Conservation (phyloP, 805 yeast species). For the Wickerhamomyces ciferrii region DNA sequence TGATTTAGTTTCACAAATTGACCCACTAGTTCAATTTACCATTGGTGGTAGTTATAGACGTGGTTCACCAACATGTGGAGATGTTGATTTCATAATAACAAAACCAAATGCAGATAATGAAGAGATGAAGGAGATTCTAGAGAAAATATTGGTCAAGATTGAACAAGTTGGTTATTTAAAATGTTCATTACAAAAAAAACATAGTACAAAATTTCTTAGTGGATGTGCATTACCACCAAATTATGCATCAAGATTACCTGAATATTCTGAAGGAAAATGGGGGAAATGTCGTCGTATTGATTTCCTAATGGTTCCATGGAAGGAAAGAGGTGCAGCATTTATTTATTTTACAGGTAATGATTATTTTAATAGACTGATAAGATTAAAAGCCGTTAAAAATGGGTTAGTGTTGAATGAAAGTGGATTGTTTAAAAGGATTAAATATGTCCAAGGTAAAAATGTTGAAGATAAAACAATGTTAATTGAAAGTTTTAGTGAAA, state of each 20-base stretch:
- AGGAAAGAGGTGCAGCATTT: conserved; percentile 39
- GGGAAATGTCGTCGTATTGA: conserved; percentile 48
- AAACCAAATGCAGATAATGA: conserved; percentile 24
- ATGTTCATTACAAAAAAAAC: conserved; percentile 15
- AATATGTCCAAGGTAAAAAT: not conserved
- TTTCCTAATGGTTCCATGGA: conserved; percentile 40
- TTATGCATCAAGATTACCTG: conserved; percentile 20
- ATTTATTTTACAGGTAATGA: conserved; percentile 54
- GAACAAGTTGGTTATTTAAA: conserved; percentile 21
- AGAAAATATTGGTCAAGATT: conserved; percentile 19
- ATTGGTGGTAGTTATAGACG: conserved; percentile 51
- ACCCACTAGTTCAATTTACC: conserved; percentile 27
- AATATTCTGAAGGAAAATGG: conserved; percentile 17
- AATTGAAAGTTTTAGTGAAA: conserved; percentile 40
- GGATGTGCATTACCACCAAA: conserved; percentile 28
- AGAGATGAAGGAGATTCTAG: conserved; percentile 16
- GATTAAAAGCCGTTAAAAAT: conserved; percentile 35
- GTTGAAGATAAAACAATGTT: conserved; percentile 12
- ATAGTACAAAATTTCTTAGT: conserved; percentile 26
- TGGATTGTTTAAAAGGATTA: conserved; percentile 32
- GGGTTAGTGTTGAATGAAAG: conserved; percentile 33
- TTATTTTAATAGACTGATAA: conserved; percentile 40
- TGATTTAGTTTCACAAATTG: conserved; percentile 22
- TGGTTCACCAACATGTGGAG: conserved; percentile 42
- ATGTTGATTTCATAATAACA: conserved; percentile 46